phyloP scores from a whole-genome alignment of 805 yeast species.

The Kuraishia piskuri region DNA sequence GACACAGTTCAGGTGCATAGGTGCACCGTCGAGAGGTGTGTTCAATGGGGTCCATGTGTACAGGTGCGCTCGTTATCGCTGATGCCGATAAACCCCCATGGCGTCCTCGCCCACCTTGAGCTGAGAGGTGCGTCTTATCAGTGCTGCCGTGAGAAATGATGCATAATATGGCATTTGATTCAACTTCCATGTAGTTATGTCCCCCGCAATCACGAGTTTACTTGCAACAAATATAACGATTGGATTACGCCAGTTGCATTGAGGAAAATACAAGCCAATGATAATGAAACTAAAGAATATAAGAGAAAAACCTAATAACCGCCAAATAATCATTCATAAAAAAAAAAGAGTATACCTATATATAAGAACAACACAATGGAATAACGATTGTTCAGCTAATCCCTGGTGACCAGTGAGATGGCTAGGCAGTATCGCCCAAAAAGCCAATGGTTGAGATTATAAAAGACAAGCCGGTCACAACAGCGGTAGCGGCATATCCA shows the following conservation, averaged over 20 bases:
- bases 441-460: slow-evolving; percentile 45
- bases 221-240: background rate
- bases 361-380: background rate
- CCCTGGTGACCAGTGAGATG: background rate
- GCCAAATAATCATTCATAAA: background rate
- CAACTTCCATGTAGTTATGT: background rate
- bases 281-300: background rate
- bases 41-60: too few species aligned
- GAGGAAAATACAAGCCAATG: background rate
- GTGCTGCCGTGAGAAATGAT: background rate
- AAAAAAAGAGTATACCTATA: background rate
- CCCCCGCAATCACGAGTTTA: background rate
- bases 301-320: background rate
- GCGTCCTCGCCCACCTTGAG: background rate
- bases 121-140: background rate
- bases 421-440: slow-evolving; percentile 37
- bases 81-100: background rate
- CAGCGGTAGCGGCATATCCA: slow-evolving; percentile 31
- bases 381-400: background rate
- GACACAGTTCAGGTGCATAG: too few species aligned
- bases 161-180: background rate
- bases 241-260: background rate
- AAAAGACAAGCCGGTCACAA: slow-evolving; percentile 36
- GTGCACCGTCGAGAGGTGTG: too few species aligned
- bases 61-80: background rate